A percentile compares a stretch with the other conserved stretches of the same genome.
phyloP scores from a whole-genome alignment of 2,329 filamentous ascomycete species.

The Talaromyces sp. region DNA sequence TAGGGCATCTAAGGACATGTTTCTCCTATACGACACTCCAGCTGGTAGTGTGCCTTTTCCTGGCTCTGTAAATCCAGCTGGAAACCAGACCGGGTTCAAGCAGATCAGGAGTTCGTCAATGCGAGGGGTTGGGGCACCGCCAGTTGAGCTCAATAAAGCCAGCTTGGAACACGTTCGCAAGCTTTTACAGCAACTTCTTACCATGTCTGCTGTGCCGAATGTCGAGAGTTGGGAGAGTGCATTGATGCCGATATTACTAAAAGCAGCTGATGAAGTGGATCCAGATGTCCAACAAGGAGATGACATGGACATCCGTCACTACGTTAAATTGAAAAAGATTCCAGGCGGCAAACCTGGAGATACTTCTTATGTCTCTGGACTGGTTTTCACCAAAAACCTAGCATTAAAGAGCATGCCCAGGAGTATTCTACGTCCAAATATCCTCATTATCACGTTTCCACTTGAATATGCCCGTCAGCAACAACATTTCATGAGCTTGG shows the following conservation, averaged over 20 bases:
- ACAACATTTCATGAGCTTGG: constrained; percentile 95
- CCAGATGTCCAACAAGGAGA: constrained; percentile 89
- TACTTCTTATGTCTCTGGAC: constrained; percentile 92
- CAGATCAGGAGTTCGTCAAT: constrained; percentile 82
- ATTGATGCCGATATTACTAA: constrained; percentile 83
- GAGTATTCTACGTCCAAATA: constrained; percentile 78
- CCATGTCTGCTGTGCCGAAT: constrained; percentile 74
- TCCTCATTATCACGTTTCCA: constrained; percentile 90
- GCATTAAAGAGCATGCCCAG: constrained; percentile 95
- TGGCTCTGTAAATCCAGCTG: constrained; percentile 35
- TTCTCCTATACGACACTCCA: constrained; percentile 39
- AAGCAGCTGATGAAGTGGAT: constrained; percentile 90
- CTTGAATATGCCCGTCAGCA: constrained; percentile 95
- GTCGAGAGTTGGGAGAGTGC: constrained; percentile 83
- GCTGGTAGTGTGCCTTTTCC: constrained; percentile 46
- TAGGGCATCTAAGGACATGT: constrained; percentile 63
- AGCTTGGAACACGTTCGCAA: constrained; percentile 87
- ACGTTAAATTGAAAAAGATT: constrained; percentile 96
- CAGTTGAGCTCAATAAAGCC: constrained; percentile 82
- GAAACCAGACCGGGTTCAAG: constrained; percentile 38
- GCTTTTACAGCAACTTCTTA: constrained; percentile 78
- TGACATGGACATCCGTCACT: constrained; percentile 95
- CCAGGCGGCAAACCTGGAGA: constrained; percentile 87
- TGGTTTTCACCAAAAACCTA: constrained; percentile 96
- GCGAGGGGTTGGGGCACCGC: constrained; percentile 71